These are phyloP conservation scores for Neofusicoccum kwambonambiense DNA, from an alignment of 2,329 filamentous ascomycete genomes.

Conservation along the genomic window DNA sequence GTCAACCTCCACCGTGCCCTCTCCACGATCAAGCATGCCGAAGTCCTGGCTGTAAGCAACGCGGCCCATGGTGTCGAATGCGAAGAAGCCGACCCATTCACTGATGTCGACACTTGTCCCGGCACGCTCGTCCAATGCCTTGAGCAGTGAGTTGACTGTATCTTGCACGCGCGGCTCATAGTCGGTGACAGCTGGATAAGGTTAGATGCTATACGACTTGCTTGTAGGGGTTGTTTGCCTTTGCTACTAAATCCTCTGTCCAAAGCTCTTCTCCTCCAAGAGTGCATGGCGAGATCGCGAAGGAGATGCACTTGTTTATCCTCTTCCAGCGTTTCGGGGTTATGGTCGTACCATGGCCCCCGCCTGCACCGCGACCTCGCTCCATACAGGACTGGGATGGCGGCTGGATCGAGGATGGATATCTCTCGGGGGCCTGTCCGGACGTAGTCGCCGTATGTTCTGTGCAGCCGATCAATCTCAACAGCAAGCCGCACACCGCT, in stretches of 20 bases:
- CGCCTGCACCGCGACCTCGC: constrained; percentile 39
- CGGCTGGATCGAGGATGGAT: constrained; percentile 26
- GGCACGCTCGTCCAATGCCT: constrained; percentile 26
- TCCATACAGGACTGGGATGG: constrained; percentile 24
- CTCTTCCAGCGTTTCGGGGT: constrained; percentile 21
- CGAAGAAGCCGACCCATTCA: constrained; percentile 40
- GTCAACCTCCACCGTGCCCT: constrained; percentile 29
- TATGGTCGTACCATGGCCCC: constrained; percentile 27
- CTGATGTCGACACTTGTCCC: constrained; percentile 26
- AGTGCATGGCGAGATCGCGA: constrained; percentile 27
- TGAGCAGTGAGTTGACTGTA: constrained; percentile 28
- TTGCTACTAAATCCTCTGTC: constrained; percentile 33
- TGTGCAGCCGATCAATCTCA: constrained; percentile 13
- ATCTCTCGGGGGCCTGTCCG: constrained; percentile 27
- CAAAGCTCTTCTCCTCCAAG: constrained; percentile 31
- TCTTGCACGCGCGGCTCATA: constrained; percentile 37
- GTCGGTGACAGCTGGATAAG: background rate
- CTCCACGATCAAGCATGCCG: constrained; percentile 32
- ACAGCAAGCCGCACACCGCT: constrained; percentile 8
- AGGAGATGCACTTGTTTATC: constrained; percentile 19
- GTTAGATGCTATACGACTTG: background rate
- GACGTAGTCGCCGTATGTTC: constrained; percentile 16
- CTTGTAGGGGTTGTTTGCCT: background rate
- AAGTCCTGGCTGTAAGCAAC: constrained; percentile 43
- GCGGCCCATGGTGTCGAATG: constrained; percentile 52